These are phyloP conservation scores for Penicillium coffeae DNA, from an alignment of 495 filamentous ascomycete genomes.

Conservation along the genomic window DNA sequence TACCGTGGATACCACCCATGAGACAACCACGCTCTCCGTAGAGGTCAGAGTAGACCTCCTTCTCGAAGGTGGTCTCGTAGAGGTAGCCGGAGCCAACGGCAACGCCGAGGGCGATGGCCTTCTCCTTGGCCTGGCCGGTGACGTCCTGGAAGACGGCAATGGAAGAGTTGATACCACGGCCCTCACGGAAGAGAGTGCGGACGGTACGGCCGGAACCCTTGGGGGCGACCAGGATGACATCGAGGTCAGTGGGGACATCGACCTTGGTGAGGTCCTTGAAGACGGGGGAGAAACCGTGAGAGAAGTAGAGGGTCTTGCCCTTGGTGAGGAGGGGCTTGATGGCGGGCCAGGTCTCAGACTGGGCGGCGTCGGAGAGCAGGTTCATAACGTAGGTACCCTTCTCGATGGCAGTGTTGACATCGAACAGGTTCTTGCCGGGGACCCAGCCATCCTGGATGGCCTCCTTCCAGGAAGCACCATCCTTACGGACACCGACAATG, in stretches of 20 bases:
- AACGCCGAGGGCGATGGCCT: conserved; percentile 94
- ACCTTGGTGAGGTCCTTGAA: conserved; percentile 99
- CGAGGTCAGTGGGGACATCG: conserved; percentile 88
- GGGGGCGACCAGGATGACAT: conserved; percentile 98
- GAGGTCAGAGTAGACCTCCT: conserved; percentile 98
- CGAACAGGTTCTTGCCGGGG: conserved; percentile 96
- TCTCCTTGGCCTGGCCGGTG: conserved; percentile 96
- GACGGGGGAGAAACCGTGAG: conserved; percentile 99
- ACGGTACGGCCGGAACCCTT: conserved; percentile 99
- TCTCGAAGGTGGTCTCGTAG: conserved; percentile 99
- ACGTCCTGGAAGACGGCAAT: conserved; percentile 98
- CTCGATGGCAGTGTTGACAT: conserved; percentile 89
- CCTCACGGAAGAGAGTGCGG: conserved; percentile 94
- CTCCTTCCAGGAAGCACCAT: conserved; percentile 97
- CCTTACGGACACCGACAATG: conserved; percentile 96
- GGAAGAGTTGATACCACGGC: conserved; percentile 99
- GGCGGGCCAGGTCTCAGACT: conserved; percentile 95
- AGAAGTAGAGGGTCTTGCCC: conserved; percentile 99
- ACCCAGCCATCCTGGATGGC: conserved; percentile 97
- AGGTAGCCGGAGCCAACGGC: conserved; percentile 96
- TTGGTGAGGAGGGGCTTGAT: conserved; percentile 98
- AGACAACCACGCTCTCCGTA: conserved; percentile 99
- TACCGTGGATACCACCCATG: conserved; percentile 99
- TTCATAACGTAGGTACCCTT: conserved; percentile 98
- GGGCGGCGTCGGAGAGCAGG: conserved; percentile 93